Conservation (phyloP, 495 filamentous ascomycete genomes). For the Talaromyces borbonicus region DNA sequence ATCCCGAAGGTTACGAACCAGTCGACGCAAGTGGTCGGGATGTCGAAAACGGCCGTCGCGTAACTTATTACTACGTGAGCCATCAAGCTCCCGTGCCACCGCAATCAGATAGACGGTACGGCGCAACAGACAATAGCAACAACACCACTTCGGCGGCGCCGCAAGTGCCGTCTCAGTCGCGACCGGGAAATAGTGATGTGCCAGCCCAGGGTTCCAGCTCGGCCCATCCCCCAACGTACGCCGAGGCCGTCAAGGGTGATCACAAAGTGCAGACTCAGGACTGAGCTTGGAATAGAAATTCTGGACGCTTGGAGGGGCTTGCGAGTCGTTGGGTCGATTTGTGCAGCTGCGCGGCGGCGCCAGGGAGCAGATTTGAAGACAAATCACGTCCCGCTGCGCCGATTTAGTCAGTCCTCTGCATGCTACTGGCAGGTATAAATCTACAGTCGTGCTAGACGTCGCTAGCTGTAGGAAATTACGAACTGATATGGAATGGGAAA, state of each 20-base stretch:
- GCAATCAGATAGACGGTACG: conserved; percentile 30
- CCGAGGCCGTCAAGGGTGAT: conserved; percentile 78
- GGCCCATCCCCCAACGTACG: conserved; percentile 64
- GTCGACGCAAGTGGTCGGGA: conserved; percentile 41
- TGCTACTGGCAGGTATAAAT: no score
- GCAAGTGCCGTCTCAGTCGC: conserved; percentile 15
- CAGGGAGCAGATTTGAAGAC: no score
- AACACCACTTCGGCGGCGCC: conserved; percentile 12
- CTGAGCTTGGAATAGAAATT: no score
- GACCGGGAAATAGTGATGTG: conserved; percentile 23
- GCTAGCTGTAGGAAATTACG: no score
- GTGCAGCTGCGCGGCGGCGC: no score
- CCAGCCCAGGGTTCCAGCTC: conserved; percentile 14
- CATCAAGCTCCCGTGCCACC: conserved; percentile 30
- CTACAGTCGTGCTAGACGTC: no score
- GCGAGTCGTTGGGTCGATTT: no score
- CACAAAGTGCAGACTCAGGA: conserved; percentile 74
- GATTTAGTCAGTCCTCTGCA: no score
- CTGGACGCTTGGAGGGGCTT: no score
- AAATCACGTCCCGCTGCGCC: no score
- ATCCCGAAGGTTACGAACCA: conserved; percentile 47
- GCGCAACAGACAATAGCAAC: conserved; percentile 18
- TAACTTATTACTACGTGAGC: conserved; percentile 64
- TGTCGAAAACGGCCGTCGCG: conserved; percentile 36
- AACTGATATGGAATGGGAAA: no score